Evolutionary conservation across 2,329 filamentous ascomycete genomes (phyloP).

Genomic region (Polytolypa hystricis): DNA sequence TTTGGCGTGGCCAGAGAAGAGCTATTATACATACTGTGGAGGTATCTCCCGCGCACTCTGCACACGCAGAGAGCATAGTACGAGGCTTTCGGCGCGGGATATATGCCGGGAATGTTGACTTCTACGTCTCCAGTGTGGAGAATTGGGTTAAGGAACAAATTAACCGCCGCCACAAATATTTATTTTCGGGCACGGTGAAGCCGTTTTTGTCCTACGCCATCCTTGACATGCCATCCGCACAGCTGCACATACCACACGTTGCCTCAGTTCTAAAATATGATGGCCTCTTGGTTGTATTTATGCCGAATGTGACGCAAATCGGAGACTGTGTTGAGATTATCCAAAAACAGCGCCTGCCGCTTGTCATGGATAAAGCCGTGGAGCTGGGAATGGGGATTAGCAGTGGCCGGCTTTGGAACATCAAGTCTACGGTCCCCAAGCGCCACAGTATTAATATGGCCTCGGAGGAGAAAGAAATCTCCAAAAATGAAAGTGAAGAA

Average conservation of each 20-base stretch:
- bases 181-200: slow-evolving; percentile 19
- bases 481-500: slow-evolving; percentile 14
- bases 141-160: slow-evolving; percentile 50
- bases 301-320: slow-evolving; percentile 69
- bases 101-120: slow-evolving; percentile 61
- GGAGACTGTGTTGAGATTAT: slow-evolving; percentile 50
- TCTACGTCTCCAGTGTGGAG: slow-evolving; percentile 57
- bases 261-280: slow-evolving; percentile 48
- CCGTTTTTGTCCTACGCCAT: slow-evolving; percentile 62
- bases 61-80: slow-evolving; percentile 54
- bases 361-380: slow-evolving; percentile 36
- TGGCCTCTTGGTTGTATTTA: slow-evolving; percentile 59
- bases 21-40: slow-evolving; percentile 70
- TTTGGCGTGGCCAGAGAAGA: slow-evolving; percentile 42
- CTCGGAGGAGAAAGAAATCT: slow-evolving; percentile 23
- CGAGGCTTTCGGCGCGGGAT: slow-evolving; percentile 57
- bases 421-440: slow-evolving; percentile 24
- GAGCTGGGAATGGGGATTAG: slow-evolving; percentile 37
- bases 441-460: not conserved
- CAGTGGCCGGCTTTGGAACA: slow-evolving; percentile 38
- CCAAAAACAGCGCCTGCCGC: slow-evolving; percentile 43
- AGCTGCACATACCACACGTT: slow-evolving; percentile 38
- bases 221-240: slow-evolving; percentile 59
- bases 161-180: slow-evolving; percentile 20
- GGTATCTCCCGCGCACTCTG: slow-evolving; percentile 49